These are phyloP conservation scores for Micractinium conductrix DNA, from an alignment of 139 green algal genomes.

Conservation along the genomic window DNA sequence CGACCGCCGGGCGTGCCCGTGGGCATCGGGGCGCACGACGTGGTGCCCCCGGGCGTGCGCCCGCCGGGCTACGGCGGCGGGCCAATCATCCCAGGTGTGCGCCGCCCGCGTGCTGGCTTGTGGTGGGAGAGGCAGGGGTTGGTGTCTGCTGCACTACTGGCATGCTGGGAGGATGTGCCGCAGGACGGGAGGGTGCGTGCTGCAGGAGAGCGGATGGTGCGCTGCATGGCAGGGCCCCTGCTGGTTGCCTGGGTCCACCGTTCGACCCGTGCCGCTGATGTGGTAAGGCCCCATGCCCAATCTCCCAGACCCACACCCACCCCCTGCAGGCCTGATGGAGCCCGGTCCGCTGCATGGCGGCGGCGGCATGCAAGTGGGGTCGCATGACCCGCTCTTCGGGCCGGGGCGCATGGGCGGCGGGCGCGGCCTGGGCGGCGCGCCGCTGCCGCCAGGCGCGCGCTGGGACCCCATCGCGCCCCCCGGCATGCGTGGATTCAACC, in stretches of 20 bases:
- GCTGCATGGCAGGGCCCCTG: too few species aligned
- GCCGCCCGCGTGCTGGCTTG: too few species aligned
- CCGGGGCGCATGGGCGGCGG: conserved; percentile 24
- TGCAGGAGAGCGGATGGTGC: too few species aligned
- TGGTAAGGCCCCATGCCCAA: too few species aligned
- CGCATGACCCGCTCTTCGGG: conserved; percentile 56
- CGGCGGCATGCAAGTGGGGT: conserved; percentile 61
- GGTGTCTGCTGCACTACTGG: background rate
- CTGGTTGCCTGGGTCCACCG: too few species aligned
- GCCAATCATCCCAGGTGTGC: conserved; percentile 16
- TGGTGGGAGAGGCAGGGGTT: too few species aligned
- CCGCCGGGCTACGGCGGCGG: conserved; percentile 35
- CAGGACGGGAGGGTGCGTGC: too few species aligned
- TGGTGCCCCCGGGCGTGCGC: conserved; percentile 39
- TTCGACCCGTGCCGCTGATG: too few species aligned
- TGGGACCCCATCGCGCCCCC: conserved; percentile 64
- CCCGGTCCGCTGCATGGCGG: background rate
- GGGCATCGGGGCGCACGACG: conserved; percentile 37
- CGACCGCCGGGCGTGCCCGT: background rate
- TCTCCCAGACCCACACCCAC: too few species aligned
- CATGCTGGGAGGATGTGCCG: background rate
- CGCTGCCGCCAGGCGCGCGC: conserved; percentile 39
- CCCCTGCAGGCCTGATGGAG: conserved; percentile 32
- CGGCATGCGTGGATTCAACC: conserved; percentile 50
- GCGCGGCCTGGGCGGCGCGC: background rate